Evolutionary conservation across 352 stramenopile genomes (phyloP), one percentile per base, ranked within the genome.

Genomic region (Globisporangium ultimum): DNA sequence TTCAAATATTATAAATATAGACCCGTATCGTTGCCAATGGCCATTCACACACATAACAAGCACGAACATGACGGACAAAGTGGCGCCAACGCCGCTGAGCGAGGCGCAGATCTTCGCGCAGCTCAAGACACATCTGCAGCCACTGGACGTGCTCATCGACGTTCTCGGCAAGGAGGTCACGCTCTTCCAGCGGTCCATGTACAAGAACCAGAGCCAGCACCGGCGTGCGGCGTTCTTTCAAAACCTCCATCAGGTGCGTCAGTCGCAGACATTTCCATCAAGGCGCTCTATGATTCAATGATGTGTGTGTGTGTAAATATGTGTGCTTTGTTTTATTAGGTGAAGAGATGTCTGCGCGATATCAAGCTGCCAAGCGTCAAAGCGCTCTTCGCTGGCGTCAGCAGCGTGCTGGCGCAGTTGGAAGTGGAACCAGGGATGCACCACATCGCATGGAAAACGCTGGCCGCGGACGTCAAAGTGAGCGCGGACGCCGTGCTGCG

Each of bases 171-270:
- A 89, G 42, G 86, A 95, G 47, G 66, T 80, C 3, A 51, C 59
- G 40, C 62, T 95, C 12, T 91, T 93, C 55, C 83, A 88, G 61
- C 81, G 80, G 28, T 76, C 58, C 15, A 91, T 95, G 78, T 95
- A 95, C 75, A 95, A 93, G 63, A 95, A 95, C 61, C 80, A 90
- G 52, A 95, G 80, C 66, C 86, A 95, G 66, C 86, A 95, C 56
- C 84, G 86, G 3, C 84, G 86, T 20, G 78, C 84, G 9, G 82
- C 81, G 40, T 95, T 91, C 67, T 95, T 79, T 61, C 76, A 89
- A 66, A 80, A 91, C 55, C 69, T 95, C 38, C 77, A 93, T 64
- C 67, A 89, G 45, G 76, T 85, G 3, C 34, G 52, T 59, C 12
- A 3, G 7, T 14, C n/a, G n/a, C n/a, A n/a, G n/a, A n/a, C n/a